A percentile compares a stretch with the other conserved stretches of the same genome.
Conservation (phyloP, 345 rosid genomes). For the Salix caprea region DNA sequence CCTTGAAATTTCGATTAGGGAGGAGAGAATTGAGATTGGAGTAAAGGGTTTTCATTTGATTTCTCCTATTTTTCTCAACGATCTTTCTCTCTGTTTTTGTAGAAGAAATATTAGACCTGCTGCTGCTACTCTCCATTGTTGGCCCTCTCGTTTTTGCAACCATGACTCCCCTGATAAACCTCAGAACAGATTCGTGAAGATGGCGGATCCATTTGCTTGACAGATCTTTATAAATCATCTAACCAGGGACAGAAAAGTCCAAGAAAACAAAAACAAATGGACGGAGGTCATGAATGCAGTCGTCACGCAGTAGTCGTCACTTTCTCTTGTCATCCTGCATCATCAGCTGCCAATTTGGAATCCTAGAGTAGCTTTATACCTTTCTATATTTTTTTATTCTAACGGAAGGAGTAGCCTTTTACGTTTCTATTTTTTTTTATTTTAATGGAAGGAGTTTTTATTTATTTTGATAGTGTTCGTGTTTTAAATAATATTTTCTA, state of each 20-base stretch:
- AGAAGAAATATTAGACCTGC: constrained; percentile 4
- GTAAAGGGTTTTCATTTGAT: constrained; percentile 43
- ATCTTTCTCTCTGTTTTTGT: constrained; percentile 45
- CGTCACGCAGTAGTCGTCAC: background rate
- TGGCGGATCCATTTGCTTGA: background rate
- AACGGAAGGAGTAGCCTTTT: background rate
- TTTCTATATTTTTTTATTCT: background rate
- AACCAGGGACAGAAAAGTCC: background rate
- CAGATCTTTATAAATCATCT: background rate
- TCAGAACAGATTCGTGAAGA: background rate
- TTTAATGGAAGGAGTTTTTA: background rate
- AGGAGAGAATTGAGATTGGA: constrained; percentile 44
- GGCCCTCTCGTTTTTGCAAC: background rate
- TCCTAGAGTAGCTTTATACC: background rate
- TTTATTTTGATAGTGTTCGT: background rate
- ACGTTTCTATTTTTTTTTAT: background rate
- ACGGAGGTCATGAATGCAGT: background rate
- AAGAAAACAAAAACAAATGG: background rate
- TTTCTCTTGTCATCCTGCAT: background rate
- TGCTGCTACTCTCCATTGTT: constrained; percentile 9
- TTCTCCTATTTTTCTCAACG: constrained; percentile 49
- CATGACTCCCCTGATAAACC: background rate
- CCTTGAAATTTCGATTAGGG: constrained; percentile 35
- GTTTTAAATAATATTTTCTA: too few relatives aligned
- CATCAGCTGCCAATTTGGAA: background rate